A percentile compares a stretch with the other conserved stretches of the same genome.
Conservation (phyloP, 225 moss, liverwort and hornwort species). For the Thuidium tamariscinum region DNA sequence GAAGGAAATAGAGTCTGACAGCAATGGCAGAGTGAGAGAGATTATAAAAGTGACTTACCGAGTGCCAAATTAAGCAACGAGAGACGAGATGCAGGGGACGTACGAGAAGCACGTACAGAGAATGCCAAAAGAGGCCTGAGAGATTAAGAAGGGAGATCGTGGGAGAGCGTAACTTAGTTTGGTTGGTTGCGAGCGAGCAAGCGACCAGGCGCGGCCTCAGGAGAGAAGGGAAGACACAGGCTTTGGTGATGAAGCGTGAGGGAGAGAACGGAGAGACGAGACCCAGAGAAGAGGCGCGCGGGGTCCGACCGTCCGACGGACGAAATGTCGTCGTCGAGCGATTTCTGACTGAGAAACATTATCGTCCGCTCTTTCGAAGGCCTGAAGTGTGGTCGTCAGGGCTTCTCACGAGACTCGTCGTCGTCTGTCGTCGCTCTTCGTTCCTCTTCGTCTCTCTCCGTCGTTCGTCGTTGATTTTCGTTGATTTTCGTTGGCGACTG, state of each 20-base stretch:
- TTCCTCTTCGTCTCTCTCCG: background rate
- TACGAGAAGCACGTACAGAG: constrained; percentile 1
- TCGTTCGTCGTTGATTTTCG: background rate
- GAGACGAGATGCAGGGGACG: background rate
- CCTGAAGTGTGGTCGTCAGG: background rate
- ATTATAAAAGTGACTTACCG: constrained; percentile 2
- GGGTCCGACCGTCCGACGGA: background rate
- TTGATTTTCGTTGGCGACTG: background rate
- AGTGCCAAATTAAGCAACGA: constrained; percentile 9
- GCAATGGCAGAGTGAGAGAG: background rate
- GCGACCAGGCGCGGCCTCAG: background rate
- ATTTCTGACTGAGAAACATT: background rate
- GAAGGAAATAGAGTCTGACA: background rate
- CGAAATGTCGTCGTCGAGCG: background rate
- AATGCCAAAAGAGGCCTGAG: background rate
- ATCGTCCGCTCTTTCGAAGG: too few species aligned
- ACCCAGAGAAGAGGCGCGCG: background rate
- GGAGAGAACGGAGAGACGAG: background rate
- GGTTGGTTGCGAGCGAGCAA: background rate
- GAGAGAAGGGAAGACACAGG: background rate
- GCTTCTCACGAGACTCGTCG: background rate
- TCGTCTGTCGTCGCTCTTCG: background rate
- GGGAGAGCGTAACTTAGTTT: background rate
- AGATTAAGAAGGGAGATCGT: background rate
- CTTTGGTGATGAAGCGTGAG: background rate